phyloP scores from a whole-genome alignment of 2,329 filamentous ascomycete species.

The Chaetomiaceae sp. region DNA sequence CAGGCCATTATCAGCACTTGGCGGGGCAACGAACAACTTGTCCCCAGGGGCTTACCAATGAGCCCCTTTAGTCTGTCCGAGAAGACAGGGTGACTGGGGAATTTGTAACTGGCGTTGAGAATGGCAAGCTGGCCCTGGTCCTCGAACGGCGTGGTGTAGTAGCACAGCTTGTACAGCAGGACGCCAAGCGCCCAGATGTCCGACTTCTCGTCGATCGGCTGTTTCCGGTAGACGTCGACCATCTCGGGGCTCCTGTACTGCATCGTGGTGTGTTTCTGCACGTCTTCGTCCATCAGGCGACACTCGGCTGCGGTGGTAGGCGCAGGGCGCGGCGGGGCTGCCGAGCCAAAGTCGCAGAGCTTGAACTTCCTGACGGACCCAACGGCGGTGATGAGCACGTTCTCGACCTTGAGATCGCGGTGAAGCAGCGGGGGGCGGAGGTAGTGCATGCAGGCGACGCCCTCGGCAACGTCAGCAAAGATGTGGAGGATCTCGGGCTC shows the following conservation, averaged over 20 bases:
- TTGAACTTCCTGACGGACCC: conserved; percentile 76
- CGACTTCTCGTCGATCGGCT: conserved; percentile 96
- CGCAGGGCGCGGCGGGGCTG: conserved; percentile 76
- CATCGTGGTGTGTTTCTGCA: conserved; percentile 93
- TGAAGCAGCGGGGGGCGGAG: conserved; percentile 89
- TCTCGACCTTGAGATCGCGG: conserved; percentile 95
- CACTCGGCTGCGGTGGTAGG: conserved; percentile 85
- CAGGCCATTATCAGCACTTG: conserved; percentile 20
- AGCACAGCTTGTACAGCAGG: conserved; percentile 94
- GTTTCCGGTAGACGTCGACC: conserved; percentile 95
- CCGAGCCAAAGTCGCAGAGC: conserved; percentile 95
- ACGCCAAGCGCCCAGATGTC: conserved; percentile 98
- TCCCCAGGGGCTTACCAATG: conserved; percentile 59
- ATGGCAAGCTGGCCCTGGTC: conserved; percentile 97
- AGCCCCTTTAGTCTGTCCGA: conserved; percentile 85
- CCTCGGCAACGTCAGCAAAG: conserved; percentile 92
- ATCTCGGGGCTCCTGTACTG: conserved; percentile 98
- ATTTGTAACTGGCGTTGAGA: conserved; percentile 90
- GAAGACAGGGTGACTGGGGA: conserved; percentile 80
- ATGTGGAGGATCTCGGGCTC: conserved; percentile 97
- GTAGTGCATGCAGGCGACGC: conserved; percentile 98
- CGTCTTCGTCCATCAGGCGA: conserved; percentile 88
- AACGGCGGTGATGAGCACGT: conserved; percentile 77
- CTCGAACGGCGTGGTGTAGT: conserved; percentile 98
- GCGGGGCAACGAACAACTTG: background rate